These are phyloP conservation scores for Flammula alnicola DNA, from an alignment of 1,284 basidiomycete genomes.

Conservation along the genomic window DNA sequence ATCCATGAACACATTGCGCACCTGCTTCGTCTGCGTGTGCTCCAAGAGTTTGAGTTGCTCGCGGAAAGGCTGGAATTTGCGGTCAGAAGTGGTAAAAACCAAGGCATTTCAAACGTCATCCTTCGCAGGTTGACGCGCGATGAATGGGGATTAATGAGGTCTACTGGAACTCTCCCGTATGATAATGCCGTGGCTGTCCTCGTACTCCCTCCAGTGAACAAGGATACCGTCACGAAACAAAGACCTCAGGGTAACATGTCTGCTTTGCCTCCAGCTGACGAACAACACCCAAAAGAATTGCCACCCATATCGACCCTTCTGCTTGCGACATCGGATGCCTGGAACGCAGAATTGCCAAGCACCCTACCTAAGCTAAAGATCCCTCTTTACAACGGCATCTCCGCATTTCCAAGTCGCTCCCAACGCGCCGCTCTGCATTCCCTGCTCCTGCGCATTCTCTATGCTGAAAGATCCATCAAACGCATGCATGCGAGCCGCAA, in stretches of 20 bases:
- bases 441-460: constrained; percentile 51
- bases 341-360: constrained; percentile 28
- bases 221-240: constrained; percentile 50
- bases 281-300: constrained; percentile 21
- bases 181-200: constrained; percentile 63
- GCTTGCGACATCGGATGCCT: constrained; percentile 24
- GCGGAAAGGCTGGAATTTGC: constrained; percentile 42
- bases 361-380: constrained; percentile 48
- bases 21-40: constrained; percentile 67
- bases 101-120: constrained; percentile 37
- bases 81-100: constrained; percentile 22
- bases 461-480: constrained; percentile 45
- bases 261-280: constrained; percentile 41
- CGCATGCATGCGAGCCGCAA: constrained; percentile 28
- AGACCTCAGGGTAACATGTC: constrained; percentile 48
- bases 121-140: constrained; percentile 64
- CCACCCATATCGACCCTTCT: constrained; percentile 47
- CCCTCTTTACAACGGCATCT: constrained; percentile 68
- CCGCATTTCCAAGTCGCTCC: constrained; percentile 60
- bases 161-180: constrained; percentile 52
- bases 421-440: constrained; percentile 64
- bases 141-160: constrained; percentile 59
- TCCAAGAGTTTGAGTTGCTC: constrained; percentile 74
- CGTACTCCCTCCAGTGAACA: constrained; percentile 72
- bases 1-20: constrained; percentile 61